Base-by-base conservation (phyloP, 2,329 filamentous ascomycete species). In the Knoxdaviesia proteae region DNA sequence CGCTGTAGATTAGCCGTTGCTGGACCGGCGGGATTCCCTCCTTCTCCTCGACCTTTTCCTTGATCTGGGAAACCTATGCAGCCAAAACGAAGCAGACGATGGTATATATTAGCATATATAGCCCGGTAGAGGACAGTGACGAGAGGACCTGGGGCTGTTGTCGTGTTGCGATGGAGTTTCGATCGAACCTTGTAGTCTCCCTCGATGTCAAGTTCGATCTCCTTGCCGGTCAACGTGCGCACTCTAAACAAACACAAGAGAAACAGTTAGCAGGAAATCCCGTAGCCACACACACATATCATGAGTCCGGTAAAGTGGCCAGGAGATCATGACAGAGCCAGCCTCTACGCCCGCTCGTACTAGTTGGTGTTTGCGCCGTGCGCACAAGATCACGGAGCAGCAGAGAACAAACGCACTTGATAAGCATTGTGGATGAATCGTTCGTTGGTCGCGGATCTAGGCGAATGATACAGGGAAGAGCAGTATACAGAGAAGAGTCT, bases 41-140 rank as follows among this genome's bases (percentile, higher is more conserved):
- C 65, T 96, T 96, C 68, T 98, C 90, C 62, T 98, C 90, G 44
- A 98, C 90, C 55, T 88, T 87, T 64, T 96, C 90, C 71, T 98
- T 98, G 70, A 98, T 96, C 60, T 87, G 78, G 36, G 81, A 79
- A 52, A 96, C 83, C 86, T 93, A 50, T 47, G 20, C 20, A 20
- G 20, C 20, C 20, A 20, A 20, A 20, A 20, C 20, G 20, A 20
- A 20, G 20, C 20, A 20, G 20, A 20, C 20, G 20, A 20, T 20
- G 20, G 20, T 20, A 3, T 20, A 20, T 20, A 20, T 20, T 20
- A 20, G 20, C 20, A 20, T 20, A 20, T 20, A 20, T 20, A 20
- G 20, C 34, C 11, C 34, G 34, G 2, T 36, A 3, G 3, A 9
- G 34, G 34, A 11, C 34, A 11, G 34, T 36, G 11, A 9, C 11